phyloP scores from a whole-genome alignment of 192 early-diverging fungal species.

The Paraglomus occultum region DNA sequence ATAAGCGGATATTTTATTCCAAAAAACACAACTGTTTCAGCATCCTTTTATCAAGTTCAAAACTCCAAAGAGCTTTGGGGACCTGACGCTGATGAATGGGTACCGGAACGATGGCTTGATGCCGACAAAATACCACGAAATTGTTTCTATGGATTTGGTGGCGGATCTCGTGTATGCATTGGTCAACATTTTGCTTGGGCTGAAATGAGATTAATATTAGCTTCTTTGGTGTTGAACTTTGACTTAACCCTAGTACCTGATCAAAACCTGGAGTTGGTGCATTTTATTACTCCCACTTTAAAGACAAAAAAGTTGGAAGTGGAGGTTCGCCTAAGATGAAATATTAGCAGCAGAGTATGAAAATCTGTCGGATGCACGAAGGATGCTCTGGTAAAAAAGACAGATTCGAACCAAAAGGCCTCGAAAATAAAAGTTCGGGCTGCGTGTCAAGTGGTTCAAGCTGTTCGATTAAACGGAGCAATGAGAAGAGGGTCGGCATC shows the following conservation, averaged over 20 bases:
- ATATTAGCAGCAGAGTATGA: too few relatives aligned
- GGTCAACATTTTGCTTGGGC: slow-evolving; percentile 50
- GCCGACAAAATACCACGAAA: slow-evolving; percentile 35
- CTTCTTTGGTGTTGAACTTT: slow-evolving; percentile 44
- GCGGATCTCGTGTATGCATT: slow-evolving; percentile 52
- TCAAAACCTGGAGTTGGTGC: slow-evolving; percentile 41
- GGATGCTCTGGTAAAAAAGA: too few relatives aligned
- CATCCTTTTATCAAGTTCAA: slow-evolving; percentile 31
- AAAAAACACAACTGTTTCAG: slow-evolving; percentile 32
- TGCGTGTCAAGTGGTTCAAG: too few relatives aligned
- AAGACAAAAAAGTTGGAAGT: slow-evolving; percentile 36
- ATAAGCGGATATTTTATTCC: slow-evolving; percentile 50
- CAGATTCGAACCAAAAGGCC: too few relatives aligned
- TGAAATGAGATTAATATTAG: slow-evolving; percentile 51
- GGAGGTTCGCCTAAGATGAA: neutral
- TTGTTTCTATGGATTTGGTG: slow-evolving; percentile 50
- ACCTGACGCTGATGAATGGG: slow-evolving; percentile 50
- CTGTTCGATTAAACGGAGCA: too few relatives aligned
- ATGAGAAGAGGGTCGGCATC: too few relatives aligned
- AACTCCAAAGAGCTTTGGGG: slow-evolving; percentile 44
- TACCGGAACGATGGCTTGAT: slow-evolving; percentile 54
- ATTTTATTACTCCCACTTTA: slow-evolving; percentile 41
- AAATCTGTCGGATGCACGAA: too few relatives aligned
- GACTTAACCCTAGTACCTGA: slow-evolving; percentile 39
- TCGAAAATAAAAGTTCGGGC: too few relatives aligned